Base-by-base conservation (phyloP, 169 alveolate genomes). In the Eimeria tenella region DNA sequence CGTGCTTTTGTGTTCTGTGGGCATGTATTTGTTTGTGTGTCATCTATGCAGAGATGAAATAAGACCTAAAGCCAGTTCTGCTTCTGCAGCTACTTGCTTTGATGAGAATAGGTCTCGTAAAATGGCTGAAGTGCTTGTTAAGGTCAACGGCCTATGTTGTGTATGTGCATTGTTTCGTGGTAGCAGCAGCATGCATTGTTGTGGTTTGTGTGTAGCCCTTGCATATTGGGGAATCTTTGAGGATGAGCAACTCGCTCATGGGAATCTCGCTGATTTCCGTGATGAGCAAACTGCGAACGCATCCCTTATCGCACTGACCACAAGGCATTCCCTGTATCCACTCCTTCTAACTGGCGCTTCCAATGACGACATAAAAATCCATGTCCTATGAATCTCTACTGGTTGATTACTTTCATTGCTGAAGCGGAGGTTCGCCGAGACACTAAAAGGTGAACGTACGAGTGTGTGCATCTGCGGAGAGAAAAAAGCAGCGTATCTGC, bases 221-320 rank as follows among this genome's bases (percentile, higher is more conserved):
- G 5, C 50, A 7, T 19, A 19, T 52, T 79, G n/a, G 53, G 71
- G 52, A 21, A 10, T n/a, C 88, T 23, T 13, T 52, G 88, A 52
- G 84, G 84, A 74, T 79, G 88, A 79, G 65, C 88, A 17, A 79
- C 13, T 79, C 88, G 88, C 88, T 79, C 71, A 79, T 79, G 88
- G 88, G 88, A 79, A 79, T 79, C 88, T 79, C 88, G 68, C 88
- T 79, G 88, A 79, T 79, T 79, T 79, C 88, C 71, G 88, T 79
- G 88, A 79, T 55, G 88, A 79, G 88, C 88, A 52, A 79, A 52
- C 71, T 79, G 88, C 88, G 88, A 79, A 79, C 70, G 88, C 88
- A 79, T 79, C 88, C 88, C 88, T 79, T 79, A 79, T 79, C 88
- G 88, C 88, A 53, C 88, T 79, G 88, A 79, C 13, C 6, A 50